A percentile compares a stretch with the other conserved stretches of the same genome.
Evolutionary conservation across 768 basidiomycete species (phyloP).

Genomic region (Rhodotorula taiwanensis): DNA sequence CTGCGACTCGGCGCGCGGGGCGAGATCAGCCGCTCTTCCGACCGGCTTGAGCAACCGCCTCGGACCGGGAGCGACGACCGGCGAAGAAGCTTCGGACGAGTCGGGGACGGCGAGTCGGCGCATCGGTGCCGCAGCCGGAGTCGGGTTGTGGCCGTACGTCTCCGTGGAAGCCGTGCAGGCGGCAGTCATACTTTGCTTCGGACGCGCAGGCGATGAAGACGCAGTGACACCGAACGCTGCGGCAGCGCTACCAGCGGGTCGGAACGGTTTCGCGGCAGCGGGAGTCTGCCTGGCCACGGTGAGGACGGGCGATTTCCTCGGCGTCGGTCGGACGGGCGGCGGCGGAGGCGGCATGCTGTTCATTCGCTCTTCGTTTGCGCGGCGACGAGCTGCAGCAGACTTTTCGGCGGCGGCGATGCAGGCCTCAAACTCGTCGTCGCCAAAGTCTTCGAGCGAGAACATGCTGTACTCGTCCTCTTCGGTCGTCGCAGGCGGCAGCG

Average conservation of each 20-base stretch:
- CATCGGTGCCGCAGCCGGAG: slow-evolving; percentile 16
- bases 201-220: neutral
- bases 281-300: neutral
- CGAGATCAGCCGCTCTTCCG: too few species aligned
- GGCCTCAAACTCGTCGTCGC: neutral
- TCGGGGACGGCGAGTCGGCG: slow-evolving; percentile 24
- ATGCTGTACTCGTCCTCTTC: neutral
- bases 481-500: neutral
- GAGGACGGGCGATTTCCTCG: neutral
- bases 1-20: too few species aligned
- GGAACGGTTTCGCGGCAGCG: neutral
- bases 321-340: neutral
- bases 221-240: too few species aligned
- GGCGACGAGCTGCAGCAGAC: neutral
- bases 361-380: neutral
- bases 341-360: neutral
- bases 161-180: too few species aligned
- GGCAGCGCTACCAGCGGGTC: neutral
- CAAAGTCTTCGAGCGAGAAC: slow-evolving; percentile 1
- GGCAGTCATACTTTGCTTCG: neutral
- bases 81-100: slow-evolving; percentile 19
- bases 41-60: too few species aligned
- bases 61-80: neutral
- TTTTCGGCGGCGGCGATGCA: neutral
- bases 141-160: too few species aligned